Evolutionary conservation across 164 flowering plant species (phyloP), one percentile per base, ranked within the genome.

Genomic region (Piper longum): DNA sequence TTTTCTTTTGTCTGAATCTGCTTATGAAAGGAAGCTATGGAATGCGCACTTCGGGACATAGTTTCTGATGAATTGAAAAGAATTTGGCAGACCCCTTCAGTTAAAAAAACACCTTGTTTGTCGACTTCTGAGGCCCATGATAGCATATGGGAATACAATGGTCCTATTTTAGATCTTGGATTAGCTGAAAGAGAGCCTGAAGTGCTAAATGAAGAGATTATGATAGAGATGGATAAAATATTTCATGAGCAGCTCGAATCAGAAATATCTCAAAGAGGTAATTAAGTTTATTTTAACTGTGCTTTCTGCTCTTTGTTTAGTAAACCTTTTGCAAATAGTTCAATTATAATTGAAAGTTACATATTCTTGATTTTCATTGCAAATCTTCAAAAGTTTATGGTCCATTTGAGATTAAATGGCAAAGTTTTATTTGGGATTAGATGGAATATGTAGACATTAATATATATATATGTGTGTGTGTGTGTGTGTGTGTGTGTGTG

Each of bases 151-250:
- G 91, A 86, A 71, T 87, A 86, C 72, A 85, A 86, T 75, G 92
- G 91, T 62, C 73, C 72, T 54, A 74, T 65, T 13, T 59, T 65
- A 62, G 76, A 80, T 62, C 72, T 71, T 73, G 68, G 75, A 64
- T 57, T 63, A 41, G 41, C 63, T 14, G 73, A 72, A 72, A 82
- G 77, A 2, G 92, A 89, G 41, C 76, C 87, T 60, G 91, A 82
- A 68, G 95, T 87, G 39, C 79, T 92, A 43, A 48, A 88, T 60
- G 89, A 84, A 69, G 96, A 89, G 41, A 79, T 92, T 43, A 45
- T 92, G 76, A 67, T 87, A 65, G 93, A 87, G 76, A 85, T 92
- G 93, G 90, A 92, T 60, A 82, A 81, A 64, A 75, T 88, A 6
- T 86, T 92, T 67, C 87, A 89, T 73, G 86, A 86, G 65, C 96